These are phyloP conservation scores for Gossypium schwendimanii DNA, from an alignment of 441 rosid species.

Conservation along the genomic window DNA sequence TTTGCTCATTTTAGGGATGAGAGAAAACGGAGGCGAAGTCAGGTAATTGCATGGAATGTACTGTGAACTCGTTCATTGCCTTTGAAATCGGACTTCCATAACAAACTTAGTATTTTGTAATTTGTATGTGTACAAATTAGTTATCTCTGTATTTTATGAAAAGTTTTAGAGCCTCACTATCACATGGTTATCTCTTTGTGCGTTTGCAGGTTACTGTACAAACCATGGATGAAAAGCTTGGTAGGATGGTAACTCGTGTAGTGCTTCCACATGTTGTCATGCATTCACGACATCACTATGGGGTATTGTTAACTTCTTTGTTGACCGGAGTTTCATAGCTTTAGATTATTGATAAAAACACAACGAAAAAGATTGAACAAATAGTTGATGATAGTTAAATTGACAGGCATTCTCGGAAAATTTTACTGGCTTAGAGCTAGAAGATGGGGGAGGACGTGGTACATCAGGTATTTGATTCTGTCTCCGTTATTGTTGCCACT, in stretches of 20 bases:
- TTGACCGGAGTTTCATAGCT: not conserved
- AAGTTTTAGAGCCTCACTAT: not conserved
- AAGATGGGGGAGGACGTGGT: constrained; percentile 99
- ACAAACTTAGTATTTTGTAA: not conserved
- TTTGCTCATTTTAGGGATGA: constrained; percentile 98
- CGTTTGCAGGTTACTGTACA: constrained; percentile 74
- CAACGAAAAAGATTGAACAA: constrained; percentile 1
- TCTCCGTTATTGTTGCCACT: not conserved
- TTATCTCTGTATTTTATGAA: not conserved
- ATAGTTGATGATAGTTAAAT: constrained; percentile 13
- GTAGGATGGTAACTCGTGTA: constrained; percentile 85
- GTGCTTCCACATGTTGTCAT: constrained; percentile 96
- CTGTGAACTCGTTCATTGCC: not conserved
- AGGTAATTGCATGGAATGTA: constrained; percentile 37
- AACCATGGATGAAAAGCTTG: constrained; percentile 85
- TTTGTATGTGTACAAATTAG: not conserved
- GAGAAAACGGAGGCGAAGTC: constrained; percentile 86
- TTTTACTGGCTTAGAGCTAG: constrained; percentile 95
- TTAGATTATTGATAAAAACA: constrained; percentile 10
- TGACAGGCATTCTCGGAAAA: constrained; percentile 87
- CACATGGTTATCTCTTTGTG: not conserved
- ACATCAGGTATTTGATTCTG: constrained; percentile 59
- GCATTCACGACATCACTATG: constrained; percentile 93
- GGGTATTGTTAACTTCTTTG: constrained; percentile 42
- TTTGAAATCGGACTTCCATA: not conserved